phyloP scores from a whole-genome alignment of 2,329 filamentous ascomycete genomes.

The Blastomyces emzantsi region DNA sequence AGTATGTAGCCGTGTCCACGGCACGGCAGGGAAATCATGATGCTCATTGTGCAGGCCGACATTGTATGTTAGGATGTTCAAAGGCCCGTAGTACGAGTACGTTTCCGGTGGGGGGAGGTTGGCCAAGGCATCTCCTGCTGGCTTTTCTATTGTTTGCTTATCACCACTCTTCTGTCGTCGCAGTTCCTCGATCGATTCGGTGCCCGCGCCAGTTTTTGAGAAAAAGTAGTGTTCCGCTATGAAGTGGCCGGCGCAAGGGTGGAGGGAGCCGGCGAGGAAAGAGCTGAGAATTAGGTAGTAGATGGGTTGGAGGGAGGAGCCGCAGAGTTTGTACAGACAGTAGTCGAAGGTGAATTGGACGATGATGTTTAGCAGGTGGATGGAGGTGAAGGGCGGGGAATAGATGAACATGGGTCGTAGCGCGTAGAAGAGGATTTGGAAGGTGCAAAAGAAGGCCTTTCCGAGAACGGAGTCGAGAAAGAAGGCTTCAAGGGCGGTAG shows the following conservation, averaged over 20 bases:
- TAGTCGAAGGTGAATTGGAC: constrained; percentile 72
- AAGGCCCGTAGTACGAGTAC: constrained; percentile 88
- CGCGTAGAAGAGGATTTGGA: constrained; percentile 98
- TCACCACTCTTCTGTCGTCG: constrained; percentile 22
- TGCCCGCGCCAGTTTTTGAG: constrained; percentile 31
- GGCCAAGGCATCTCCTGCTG: constrained; percentile 45
- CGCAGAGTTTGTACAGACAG: constrained; percentile 52
- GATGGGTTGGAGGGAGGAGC: constrained; percentile 51
- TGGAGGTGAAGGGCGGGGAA: constrained; percentile 72
- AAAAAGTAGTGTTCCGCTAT: constrained; percentile 95
- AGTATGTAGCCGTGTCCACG: constrained; percentile 77
- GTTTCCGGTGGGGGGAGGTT: constrained; percentile 74
- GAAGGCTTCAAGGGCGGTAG: constrained; percentile 80
- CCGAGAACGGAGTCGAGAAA: constrained; percentile 88
- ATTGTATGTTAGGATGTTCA: constrained; percentile 93
- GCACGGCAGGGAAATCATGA: constrained; percentile 94
- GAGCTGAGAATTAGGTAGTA: constrained; percentile 80
- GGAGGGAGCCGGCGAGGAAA: constrained; percentile 86
- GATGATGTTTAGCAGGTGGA: constrained; percentile 73
- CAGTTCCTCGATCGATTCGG: constrained; percentile 46
- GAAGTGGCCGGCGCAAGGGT: constrained; percentile 94
- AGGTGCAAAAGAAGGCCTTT: constrained; percentile 98
- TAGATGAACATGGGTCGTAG: constrained; percentile 92
- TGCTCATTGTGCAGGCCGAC: constrained; percentile 98
- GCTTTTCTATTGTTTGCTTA: constrained; percentile 15